Base-by-base conservation (phyloP, 495 filamentous ascomycete genomes). In the Tricharina praecox region DNA sequence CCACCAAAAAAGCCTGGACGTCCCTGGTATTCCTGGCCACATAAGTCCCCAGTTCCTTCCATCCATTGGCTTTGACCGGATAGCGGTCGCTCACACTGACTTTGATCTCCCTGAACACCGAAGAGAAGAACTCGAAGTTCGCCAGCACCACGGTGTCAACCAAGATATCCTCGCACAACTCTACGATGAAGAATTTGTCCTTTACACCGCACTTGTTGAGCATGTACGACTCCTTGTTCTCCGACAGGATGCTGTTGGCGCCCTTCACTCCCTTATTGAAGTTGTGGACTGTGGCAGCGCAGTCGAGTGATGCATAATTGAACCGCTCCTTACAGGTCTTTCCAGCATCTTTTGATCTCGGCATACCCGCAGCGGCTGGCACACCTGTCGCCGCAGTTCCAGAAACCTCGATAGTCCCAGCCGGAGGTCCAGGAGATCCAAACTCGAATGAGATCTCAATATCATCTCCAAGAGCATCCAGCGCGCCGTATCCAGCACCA, bases 211-310 rank as follows among this genome's bases (percentile, higher is more conserved):
- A 97, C 58, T 87, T 81, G 33, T 94, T 86, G 25, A 94, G 73
- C 90, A 97, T 94, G 61, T 97, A 97, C 58, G 81, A 86, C 66
- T 97, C 90, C 67, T 95, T 95, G 64, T 94, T 94, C 65, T 97
- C 90, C 19, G 93, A 74, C 18, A 97, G 67, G 16, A 97, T 79
- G 16, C 85, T 76, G 26, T 82, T 90, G 16, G 85, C 71, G 39
- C 84, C 84, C 62, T 87, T 90, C 46, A 78, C 78, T 55, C 84
- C 73, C 0, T 72, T 68, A 54, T 92, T 93, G 4, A 83, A 84
- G 70, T 95, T 97, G 52, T 93, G 70, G 20, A 96, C 75, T 1
- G 83, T 94, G 11, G 88, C 90, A 18, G 88, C 90, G 50, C 88
- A 93, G 59, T 96, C 90, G 60, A 95, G 93, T 1, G 86, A 94